Conservation (phyloP, 352 stramenopile genomes). For the Phytophthora hybrid region DNA sequence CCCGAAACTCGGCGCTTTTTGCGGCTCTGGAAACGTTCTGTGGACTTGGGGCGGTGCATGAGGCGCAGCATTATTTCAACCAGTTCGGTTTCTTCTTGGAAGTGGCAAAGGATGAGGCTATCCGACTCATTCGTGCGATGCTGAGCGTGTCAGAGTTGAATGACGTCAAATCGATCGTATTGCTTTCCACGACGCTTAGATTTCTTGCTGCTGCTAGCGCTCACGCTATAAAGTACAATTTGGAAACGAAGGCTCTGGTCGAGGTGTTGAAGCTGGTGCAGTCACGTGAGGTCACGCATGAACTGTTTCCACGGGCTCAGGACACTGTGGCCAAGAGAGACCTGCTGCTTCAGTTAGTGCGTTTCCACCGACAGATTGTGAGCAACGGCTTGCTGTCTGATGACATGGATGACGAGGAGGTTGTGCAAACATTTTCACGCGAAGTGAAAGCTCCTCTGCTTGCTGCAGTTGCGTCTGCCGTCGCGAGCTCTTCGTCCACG, state of each 20-base stretch:
- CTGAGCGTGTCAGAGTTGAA: neutral
- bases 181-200: conserved; percentile 50
- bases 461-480: conserved; percentile 23
- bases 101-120: conserved; percentile 40
- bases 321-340: conserved; percentile 33
- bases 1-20: conserved; percentile 48
- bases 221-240: conserved; percentile 65
- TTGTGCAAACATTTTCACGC: conserved; percentile 35
- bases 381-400: conserved; percentile 45
- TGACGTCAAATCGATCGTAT: conserved; percentile 22
- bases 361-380: conserved; percentile 46
- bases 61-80: conserved; percentile 70
- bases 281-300: conserved; percentile 14
- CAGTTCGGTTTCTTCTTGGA: conserved; percentile 67
- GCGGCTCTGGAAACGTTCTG: conserved; percentile 60
- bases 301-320: conserved; percentile 22
- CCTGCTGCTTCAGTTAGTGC: conserved; percentile 41
- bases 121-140: conserved; percentile 17
- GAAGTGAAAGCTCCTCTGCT: conserved; percentile 33
- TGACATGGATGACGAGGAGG: conserved; percentile 66
- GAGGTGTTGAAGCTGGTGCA: conserved; percentile 49
- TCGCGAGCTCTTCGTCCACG: conserved; percentile 20
- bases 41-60: conserved; percentile 50
- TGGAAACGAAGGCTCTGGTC: conserved; percentile 44
- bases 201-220: conserved; percentile 52